These are phyloP conservation scores for Styphnolobium japonicum DNA, from an alignment of 306 rosid genomes.

Conservation along the genomic window DNA sequence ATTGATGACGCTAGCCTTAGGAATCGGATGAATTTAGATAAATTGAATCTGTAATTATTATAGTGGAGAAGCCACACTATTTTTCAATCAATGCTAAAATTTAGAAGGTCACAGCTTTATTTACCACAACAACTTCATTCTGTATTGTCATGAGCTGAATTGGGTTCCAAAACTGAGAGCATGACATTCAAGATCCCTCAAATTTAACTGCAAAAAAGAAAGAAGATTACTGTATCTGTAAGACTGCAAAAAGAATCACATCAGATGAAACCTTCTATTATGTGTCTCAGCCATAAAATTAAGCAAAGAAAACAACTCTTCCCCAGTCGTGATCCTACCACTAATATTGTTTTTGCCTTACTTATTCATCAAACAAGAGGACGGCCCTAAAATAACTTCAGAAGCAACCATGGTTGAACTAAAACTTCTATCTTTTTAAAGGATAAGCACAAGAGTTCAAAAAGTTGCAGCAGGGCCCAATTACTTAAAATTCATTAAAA, in stretches of 20 bases:
- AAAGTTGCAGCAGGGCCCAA: constrained; percentile 4
- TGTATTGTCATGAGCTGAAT: constrained; percentile 36
- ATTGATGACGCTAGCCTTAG: neutral
- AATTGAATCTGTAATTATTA: neutral
- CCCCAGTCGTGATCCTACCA: neutral
- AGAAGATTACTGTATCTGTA: neutral
- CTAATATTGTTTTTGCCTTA: neutral
- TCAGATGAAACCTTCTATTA: neutral
- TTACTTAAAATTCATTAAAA: constrained; percentile 9
- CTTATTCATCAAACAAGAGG: constrained; percentile 15
- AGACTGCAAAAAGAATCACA: constrained; percentile 8
- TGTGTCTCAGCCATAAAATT: neutral
- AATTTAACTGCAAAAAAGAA: constrained; percentile 64
- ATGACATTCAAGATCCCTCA: constrained; percentile 81
- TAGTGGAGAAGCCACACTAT: neutral
- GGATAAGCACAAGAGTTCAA: neutral
- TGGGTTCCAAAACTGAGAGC: constrained; percentile 76
- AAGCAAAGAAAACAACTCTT: constrained; percentile 13
- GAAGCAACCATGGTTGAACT: neutral
- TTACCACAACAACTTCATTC: constrained; percentile 30
- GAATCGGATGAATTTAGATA: neutral
- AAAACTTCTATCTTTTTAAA: neutral
- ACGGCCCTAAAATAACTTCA: neutral
- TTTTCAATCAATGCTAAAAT: neutral
- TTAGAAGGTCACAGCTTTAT: neutral